These are phyloP conservation scores for Blastocystis sp. DNA, from an alignment of 352 stramenopile species.

Conservation along the genomic window DNA sequence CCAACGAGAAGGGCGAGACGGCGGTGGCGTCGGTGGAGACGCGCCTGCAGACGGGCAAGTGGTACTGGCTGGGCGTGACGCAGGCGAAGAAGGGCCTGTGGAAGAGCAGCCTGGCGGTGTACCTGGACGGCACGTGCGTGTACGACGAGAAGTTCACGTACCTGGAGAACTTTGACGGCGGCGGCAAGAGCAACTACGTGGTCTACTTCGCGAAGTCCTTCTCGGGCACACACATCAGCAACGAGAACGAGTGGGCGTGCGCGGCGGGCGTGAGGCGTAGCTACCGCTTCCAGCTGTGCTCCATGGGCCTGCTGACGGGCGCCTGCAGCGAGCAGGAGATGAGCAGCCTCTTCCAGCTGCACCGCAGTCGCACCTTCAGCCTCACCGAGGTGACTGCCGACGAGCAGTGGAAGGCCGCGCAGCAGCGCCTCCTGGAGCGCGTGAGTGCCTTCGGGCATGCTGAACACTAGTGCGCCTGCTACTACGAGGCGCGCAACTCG, in stretches of 20 bases:
- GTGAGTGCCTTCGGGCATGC: too few species aligned
- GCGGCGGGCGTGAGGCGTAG: constrained; percentile 27
- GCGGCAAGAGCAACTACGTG: neutral
- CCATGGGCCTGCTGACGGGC: constrained; percentile 42
- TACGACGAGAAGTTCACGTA: constrained; percentile 60
- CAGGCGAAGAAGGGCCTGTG: constrained; percentile 63
- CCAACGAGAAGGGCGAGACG: constrained; percentile 45
- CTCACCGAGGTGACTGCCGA: constrained; percentile 5
- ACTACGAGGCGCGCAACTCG: constrained; percentile 64
- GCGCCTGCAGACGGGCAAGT: constrained; percentile 21
- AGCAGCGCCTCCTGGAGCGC: constrained; percentile 38
- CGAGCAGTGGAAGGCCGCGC: constrained; percentile 25
- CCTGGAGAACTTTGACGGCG: constrained; percentile 16
- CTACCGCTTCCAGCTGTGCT: constrained; percentile 62
- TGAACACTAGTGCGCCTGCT: constrained; percentile 12
- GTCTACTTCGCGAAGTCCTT: neutral
- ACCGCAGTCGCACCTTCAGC: constrained; percentile 33
- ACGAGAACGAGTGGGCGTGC: neutral
- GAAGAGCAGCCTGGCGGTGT: constrained; percentile 49
- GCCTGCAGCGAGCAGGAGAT: constrained; percentile 30
- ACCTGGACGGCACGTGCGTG: constrained; percentile 8
- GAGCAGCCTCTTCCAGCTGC: constrained; percentile 33
- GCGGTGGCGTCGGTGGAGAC: neutral
- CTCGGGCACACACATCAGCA: neutral
- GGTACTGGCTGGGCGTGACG: constrained; percentile 56